phyloP scores from a whole-genome alignment of 73 alveolate species.

The Paramecium primaurelia region DNA sequence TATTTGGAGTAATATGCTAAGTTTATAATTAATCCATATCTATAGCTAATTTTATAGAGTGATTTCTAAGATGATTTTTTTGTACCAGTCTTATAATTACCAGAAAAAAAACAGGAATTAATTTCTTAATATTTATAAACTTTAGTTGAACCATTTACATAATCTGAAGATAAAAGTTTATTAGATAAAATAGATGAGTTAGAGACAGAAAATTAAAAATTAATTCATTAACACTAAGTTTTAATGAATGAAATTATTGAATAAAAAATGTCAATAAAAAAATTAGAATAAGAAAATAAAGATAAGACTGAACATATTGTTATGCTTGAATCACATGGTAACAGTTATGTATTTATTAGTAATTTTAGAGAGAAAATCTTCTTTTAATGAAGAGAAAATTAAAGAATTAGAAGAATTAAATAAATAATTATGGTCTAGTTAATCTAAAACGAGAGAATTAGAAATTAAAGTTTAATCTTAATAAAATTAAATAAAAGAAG shows the following conservation, averaged over 20 bases:
- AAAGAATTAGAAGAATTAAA: background rate
- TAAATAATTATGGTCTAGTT: background rate
- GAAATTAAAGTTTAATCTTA: background rate
- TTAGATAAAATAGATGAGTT: slow-evolving; percentile 28
- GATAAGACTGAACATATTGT: background rate
- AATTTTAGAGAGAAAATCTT: background rate
- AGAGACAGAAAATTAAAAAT: slow-evolving; percentile 17
- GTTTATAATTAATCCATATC: background rate
- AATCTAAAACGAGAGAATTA: background rate
- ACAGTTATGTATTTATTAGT: background rate
- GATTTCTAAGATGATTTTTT: slow-evolving; percentile 21
- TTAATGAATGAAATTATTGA: background rate
- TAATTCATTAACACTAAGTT: background rate
- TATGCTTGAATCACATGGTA: background rate
- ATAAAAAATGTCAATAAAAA: background rate
- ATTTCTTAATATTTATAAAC: background rate
- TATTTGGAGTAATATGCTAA: background rate
- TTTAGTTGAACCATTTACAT: background rate
- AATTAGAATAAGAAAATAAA: background rate
- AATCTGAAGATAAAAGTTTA: background rate
- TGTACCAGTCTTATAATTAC: background rate
- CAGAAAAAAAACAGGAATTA: background rate
- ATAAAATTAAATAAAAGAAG: background rate
- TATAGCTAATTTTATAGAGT: background rate
- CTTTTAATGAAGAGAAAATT: background rate